Evolutionary conservation across 345 rosid species (phyloP), one percentile per base, ranked within the genome.

Genomic region (Geranium rotundifolium): DNA sequence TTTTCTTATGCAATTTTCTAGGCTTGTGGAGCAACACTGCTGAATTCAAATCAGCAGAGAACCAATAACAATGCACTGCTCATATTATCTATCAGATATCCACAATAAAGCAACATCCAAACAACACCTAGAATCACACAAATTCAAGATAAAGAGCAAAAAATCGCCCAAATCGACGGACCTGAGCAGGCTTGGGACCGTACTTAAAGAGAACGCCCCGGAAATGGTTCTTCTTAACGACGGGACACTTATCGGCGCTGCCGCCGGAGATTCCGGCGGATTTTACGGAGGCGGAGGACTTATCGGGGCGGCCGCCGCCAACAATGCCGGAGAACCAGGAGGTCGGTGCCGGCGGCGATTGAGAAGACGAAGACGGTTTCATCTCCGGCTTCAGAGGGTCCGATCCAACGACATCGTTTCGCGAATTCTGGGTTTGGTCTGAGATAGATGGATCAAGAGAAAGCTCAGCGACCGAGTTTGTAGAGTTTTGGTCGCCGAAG

Each of bases 131-230:
- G 10, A 46, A 46, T 46, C 52, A 46, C 52, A 0, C 15, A 14
- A 46, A 46, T 10, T 46, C 13, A 46, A 46, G 52, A 46, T 14
- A 46, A 46, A 46, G 3, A 37, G 0, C 41, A 34, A 37, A 37
- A 37, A 46, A 46, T 46, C 52, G 13, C 0, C 9, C 4, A 41
- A 39, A 60, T 56, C 18, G 46, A 34, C 65, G 18, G 66, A 89
- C 99, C 99, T 87, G 99, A 64, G 77, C 67, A 17, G 96, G 71
- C 72, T 87, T 87, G 56, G 99, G 81, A 39, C 96, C 99, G 75
- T 87, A 93, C 80, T 86, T 93, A 74, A 93, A 84, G 65, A 93
- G 83, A 31, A 87, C 79, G 14, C 99, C 99, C 5, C 88, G 90
- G 74, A 86, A 87, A 77, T 89, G 99, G 77, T 82, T 90, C 85